Base-by-base conservation (phyloP, 73 alveolate genomes). In the Breviolum minutum region DNA sequence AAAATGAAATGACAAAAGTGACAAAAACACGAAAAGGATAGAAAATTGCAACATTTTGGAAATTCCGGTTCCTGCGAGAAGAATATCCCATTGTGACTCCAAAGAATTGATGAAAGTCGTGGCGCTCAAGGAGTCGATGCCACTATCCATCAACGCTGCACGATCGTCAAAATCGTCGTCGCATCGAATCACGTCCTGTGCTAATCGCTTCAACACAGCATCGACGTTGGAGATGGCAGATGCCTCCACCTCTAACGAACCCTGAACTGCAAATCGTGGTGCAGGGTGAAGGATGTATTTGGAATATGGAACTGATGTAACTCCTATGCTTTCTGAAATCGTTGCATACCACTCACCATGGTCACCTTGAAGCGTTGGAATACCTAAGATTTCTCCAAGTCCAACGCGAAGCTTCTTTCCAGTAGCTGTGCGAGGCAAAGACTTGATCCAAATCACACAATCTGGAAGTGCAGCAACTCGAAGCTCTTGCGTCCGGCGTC, bases 371-470 rank as follows among this genome's bases (percentile, higher is more conserved):
- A 83, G 92, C 6, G 17, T 83, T 24, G 95, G 85, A 27, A 88
- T 29, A 54, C 95, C 95, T 54, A 88, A 40, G 48, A 30, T 69
- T 60, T 88, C 70, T 7, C 60, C 95, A 9, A 88, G 95, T 20
- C 81, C 86, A 54, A 88, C 85, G 27, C 95, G 95, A 17, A 88
- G 95, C 85, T 88, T 88, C 76, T 88, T 88, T 27, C 95, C 95
- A 32, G 95, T 88, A n/a, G 95, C 95, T 19, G 80, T 69, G 81
- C 95, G 81, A 8, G 85, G 95, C 85, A 88, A 22, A 27, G 20
- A 17, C 26, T 22, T 30, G 68, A 71, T 27, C 95, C 95, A 88
- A 68, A 88, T 24, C 71, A 88, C 86, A 17, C 95, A 88, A 85
- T 88, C 95, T 9, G 95, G 95, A 48, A 88, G 54, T 27, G 95